phyloP scores from a whole-genome alignment of 164 flowering plant species.

The Liriodendron chinense region DNA sequence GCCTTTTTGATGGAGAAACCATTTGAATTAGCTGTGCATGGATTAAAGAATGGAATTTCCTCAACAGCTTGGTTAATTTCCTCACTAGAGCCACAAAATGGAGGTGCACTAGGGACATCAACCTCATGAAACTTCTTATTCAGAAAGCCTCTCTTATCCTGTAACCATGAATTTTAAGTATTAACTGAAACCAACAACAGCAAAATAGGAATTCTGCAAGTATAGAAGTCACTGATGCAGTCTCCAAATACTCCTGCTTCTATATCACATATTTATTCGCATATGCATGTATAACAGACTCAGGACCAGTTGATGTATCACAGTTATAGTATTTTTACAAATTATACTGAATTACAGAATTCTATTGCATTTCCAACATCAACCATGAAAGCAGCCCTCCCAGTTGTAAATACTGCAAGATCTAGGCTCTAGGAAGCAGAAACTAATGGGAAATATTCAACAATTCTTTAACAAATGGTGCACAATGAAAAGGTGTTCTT shows the following conservation, averaged over 20 bases:
- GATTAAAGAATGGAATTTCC: slow-evolving; percentile 20
- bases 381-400: no score
- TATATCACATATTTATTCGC: no score
- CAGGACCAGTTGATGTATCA: neutral
- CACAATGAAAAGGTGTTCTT: no score
- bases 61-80: slow-evolving; percentile 38
- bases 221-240: neutral
- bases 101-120: slow-evolving; percentile 81
- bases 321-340: neutral
- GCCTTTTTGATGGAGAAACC: slow-evolving; percentile 11
- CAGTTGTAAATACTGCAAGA: no score
- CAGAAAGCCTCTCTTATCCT: slow-evolving; percentile 17
- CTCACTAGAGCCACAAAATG: slow-evolving; percentile 39
- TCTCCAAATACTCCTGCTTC: neutral
- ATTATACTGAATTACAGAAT: no score
- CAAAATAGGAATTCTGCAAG: slow-evolving; percentile 3
- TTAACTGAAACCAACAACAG: neutral
- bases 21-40: slow-evolving; percentile 16
- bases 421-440: no score
- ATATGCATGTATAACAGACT: neutral
- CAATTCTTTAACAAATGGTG: no score
- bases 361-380: no score
- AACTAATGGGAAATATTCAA: no score
- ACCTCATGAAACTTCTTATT: slow-evolving; percentile 38
- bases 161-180: neutral